Base-by-base conservation (phyloP, 805 yeast species). In the Maudiozyma serrabonitensis region DNA sequence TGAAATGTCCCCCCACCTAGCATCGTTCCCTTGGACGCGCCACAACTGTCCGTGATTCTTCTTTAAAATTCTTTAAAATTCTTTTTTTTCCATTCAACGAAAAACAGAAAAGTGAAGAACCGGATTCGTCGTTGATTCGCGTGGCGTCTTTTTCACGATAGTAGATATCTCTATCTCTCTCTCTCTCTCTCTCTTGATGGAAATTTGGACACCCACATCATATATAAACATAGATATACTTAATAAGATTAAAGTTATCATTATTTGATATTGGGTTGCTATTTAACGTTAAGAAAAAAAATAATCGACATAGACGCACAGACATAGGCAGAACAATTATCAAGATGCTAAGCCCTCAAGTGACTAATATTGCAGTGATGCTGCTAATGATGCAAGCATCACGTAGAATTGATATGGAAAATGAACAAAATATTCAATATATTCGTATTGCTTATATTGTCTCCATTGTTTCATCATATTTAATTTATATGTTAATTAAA, bases 381-480 rank as follows among this genome's bases (percentile, higher is more conserved):
- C 82, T 91, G 67, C 84, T 81, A 76, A 87, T 88, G 87, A 93
- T 90, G 96, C 97, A 90, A 72, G 84, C 88, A 56, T 81, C 96
- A 57, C 87, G 89, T 70, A 81, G 80, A 67, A 75, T 91, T 55
- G 93, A 90, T 69, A 81, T 89, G 70, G 97, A 90, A 68, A 79
- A 91, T 71, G 91, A 95, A 46, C 69, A 69, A 56, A 77, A 80
- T 52, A 74, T 90, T 48, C 70, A 84, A 67, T 85, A 81, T 67
- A 89, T 87, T 50, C 81, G 99, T 69, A 72, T 72, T 41, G 81
- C 80, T 42, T 91, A 87, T 72, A 69, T 78, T 41, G 59, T 81
- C 18, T 79, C 90, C 63, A 87, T 87, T 60, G 64, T 75, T 43
- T 51, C 82, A 50, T 81, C 93, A 15, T 71, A 87, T 52, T 73